Evolutionary conservation across 2,329 filamentous ascomycete species (phyloP), one percentile per base, ranked within the genome.

Genomic region (Lomentospora prolificans): DNA sequence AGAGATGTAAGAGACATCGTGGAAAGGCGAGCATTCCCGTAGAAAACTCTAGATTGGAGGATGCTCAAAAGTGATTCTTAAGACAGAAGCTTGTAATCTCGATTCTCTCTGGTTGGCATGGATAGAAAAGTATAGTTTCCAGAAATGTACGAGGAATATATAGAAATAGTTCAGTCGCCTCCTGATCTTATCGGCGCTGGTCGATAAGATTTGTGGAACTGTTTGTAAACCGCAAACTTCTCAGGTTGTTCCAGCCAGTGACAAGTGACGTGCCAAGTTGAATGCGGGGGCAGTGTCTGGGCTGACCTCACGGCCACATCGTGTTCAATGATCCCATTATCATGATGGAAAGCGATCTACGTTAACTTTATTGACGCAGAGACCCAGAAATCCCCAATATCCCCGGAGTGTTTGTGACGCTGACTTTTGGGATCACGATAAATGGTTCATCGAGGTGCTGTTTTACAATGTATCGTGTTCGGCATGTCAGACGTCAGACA

Each of bases 181-280:
- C 30, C 30, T 33, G 30, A 33, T 33, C 30, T 33, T 33, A 33
- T 33, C 30, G 2, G 22, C 6, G 22, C 6, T 10, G 22, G 22
- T 48, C 44, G 44, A 48, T 46, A 46, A 46, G 44, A 48, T 48
- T 48, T 48, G 44, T 48, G 44, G n/a, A 48, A 48, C 17, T 14
- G 17, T 25, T 48, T 22, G 22, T 22, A 22, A 22, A 48, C 44
- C 8, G 22, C 44, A 48, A 48, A 22, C 24, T 19, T 12, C 7
- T 12, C 7, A 33, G 30, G 30, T 12, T 33, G 44, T 12, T 25
- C 17, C 44, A 48, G 22, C 44, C 44, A 48, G 44, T 48, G 44
- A 48, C 44, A 48, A 4, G 44, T 48, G 44, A 48, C 44, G 24
- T 9, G 44, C 44, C 44, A 27, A 10, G 44, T 19, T 27, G 10